Conservation (phyloP, 106 monocot species). For the Ottelia alismoides region DNA sequence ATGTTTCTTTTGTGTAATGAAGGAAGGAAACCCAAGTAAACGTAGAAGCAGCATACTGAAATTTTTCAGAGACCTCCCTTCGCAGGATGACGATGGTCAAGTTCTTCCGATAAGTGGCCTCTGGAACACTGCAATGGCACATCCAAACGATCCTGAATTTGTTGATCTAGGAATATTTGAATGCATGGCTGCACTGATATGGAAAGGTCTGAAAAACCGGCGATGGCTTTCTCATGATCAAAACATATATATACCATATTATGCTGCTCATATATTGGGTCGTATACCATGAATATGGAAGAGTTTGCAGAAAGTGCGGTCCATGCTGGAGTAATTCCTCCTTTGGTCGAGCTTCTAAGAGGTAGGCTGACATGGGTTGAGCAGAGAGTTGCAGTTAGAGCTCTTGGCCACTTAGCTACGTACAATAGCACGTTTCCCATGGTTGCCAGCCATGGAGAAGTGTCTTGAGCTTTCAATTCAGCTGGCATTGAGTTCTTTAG, state of each 20-base stretch:
- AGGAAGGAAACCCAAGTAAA: constrained; percentile 80
- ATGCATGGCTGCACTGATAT: constrained; percentile 90
- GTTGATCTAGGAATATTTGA: constrained; percentile 94
- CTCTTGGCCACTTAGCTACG: constrained; percentile 86
- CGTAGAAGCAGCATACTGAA: constrained; percentile 69
- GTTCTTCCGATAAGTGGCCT: constrained; percentile 96
- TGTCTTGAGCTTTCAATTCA: constrained; percentile 92
- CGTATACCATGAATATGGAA: constrained; percentile 99
- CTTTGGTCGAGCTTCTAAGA: constrained; percentile 84
- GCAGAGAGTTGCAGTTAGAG: constrained; percentile 93
- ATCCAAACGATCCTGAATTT: constrained; percentile 96
- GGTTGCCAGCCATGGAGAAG: constrained; percentile 74
- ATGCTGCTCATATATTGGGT: constrained; percentile 97
- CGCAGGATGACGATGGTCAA: constrained; percentile 90
- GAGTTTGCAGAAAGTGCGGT: constrained; percentile 90
- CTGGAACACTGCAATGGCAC: constrained; percentile 99
- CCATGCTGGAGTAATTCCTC: constrained; percentile 83
- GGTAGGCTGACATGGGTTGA: constrained; percentile 98
- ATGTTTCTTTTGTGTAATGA: constrained; percentile 99
- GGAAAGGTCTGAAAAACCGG: constrained; percentile 88
- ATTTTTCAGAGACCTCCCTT: constrained; percentile 90
- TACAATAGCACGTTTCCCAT: constrained; percentile 82
- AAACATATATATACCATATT: constrained; percentile 96
- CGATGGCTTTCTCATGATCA: constrained; percentile 95
- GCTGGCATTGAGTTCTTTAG: constrained; percentile 76